These are phyloP conservation scores for Claviceps cyperi DNA, from an alignment of 2,329 filamentous ascomycete genomes.

Conservation along the genomic window DNA sequence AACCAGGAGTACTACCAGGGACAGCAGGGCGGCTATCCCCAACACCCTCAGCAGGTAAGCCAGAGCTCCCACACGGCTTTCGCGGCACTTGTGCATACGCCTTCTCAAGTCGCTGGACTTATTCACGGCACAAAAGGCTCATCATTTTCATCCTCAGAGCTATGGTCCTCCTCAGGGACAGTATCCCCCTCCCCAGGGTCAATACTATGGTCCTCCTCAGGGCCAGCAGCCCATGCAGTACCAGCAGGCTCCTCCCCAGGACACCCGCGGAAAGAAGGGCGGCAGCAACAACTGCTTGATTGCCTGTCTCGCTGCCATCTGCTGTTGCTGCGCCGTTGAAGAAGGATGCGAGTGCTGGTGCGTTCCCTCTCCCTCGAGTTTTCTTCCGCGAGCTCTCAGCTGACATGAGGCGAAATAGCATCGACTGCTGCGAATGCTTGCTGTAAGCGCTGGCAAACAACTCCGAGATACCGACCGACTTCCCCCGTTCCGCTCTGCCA, in stretches of 20 bases:
- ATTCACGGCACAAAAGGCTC: neutral
- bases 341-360: constrained; percentile 37
- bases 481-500: neutral
- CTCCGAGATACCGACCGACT: neutral
- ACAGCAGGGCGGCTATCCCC: constrained; percentile 21
- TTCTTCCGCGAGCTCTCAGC: neutral
- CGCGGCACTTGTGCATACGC: no score
- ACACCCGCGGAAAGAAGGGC: constrained; percentile 14
- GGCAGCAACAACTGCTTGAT: constrained; percentile 29
- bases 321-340: constrained; percentile 36
- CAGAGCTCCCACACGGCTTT: constrained; percentile 1
- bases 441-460: constrained; percentile 11
- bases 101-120: no score
- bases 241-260: constrained; percentile 22
- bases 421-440: constrained; percentile 28
- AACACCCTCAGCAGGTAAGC: constrained; percentile 26
- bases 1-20: constrained; percentile 27
- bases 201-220: constrained; percentile 17
- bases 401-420: constrained; percentile 11
- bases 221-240: constrained; percentile 30
- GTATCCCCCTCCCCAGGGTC: constrained; percentile 20
- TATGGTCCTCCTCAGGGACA: constrained; percentile 19
- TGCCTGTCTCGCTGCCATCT: constrained; percentile 32
- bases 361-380: constrained; percentile 8
- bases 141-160: constrained; percentile 8